Evolutionary conservation across 2,329 filamentous ascomycete genomes (phyloP).

Genomic region (Aspergillus proliferans): DNA sequence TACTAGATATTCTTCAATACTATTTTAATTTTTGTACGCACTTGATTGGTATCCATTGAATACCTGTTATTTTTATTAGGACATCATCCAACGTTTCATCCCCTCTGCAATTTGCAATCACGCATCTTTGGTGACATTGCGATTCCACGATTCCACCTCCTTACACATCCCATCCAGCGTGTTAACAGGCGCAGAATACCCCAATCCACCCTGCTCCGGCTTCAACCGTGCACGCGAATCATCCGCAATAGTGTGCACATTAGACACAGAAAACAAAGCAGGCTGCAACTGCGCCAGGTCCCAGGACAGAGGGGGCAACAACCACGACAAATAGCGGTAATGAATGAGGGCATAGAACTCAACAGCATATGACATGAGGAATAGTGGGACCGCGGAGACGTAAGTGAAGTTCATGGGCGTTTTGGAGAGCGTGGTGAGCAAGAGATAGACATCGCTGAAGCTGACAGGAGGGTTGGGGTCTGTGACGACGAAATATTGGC

Average conservation of each 20-base stretch:
- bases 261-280: conserved; percentile 25
- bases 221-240: conserved; percentile 21
- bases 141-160: conserved; percentile 29
- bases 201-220: conserved; percentile 25
- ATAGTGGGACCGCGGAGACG: conserved; percentile 19
- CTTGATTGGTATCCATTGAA: too few relatives aligned
- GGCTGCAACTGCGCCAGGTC: conserved; percentile 27
- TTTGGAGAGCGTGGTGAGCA: conserved; percentile 23
- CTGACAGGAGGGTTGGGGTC: conserved; percentile 43
- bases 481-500: conserved; percentile 47
- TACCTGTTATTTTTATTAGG: too few relatives aligned
- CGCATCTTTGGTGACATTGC: conserved; percentile 1
- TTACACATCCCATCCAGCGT: conserved; percentile 30
- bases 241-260: conserved; percentile 22
- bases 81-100: background rate
- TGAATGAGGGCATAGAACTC: conserved; percentile 27
- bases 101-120: background rate
- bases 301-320: conserved; percentile 17
- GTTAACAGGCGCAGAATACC: conserved; percentile 25
- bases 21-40: too few relatives aligned
- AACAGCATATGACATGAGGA: conserved; percentile 26
- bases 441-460: conserved; percentile 27
- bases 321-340: conserved; percentile 18
- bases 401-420: conserved; percentile 23
- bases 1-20: too few relatives aligned